A percentile compares a stretch with the other conserved stretches of the same genome.
Conservation (phyloP, 2,329 filamentous ascomycete genomes). For the Alternaria arborescens region DNA sequence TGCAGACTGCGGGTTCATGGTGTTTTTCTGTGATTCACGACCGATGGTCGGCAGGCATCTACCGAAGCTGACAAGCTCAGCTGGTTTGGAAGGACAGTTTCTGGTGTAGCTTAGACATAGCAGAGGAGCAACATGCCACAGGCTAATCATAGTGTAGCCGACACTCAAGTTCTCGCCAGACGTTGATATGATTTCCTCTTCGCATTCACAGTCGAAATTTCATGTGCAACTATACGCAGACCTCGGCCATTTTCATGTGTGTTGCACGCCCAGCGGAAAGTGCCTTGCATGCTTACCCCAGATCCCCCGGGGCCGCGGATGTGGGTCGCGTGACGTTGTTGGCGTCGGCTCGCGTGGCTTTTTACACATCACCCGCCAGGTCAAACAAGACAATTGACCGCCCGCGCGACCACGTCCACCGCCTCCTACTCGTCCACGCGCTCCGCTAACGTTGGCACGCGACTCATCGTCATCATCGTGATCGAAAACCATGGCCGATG, state of each 20-base stretch:
- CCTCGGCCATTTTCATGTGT: neutral
- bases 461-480: constrained; percentile 14
- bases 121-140: neutral
- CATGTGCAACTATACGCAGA: neutral
- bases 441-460: constrained; percentile 16
- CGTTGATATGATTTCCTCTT: neutral
- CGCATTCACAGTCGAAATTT: neutral
- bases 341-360: constrained; percentile 16
- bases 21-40: neutral
- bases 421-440: constrained; percentile 17
- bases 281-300: constrained; percentile 20
- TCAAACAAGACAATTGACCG: constrained; percentile 14
- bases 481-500: constrained; percentile 3
- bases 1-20: neutral
- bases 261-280: constrained; percentile 7
- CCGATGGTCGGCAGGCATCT: neutral
- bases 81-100: neutral
- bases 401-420: constrained; percentile 12
- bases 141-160: neutral
- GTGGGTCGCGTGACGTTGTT: constrained; percentile 22
- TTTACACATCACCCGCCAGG: constrained; percentile 20
- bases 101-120: neutral
- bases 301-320: constrained; percentile 8
- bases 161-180: neutral
- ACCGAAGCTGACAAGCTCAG: neutral